These are phyloP conservation scores for Phytophthora fragariae DNA, from an alignment of 352 stramenopile species.

Conservation along the genomic window DNA sequence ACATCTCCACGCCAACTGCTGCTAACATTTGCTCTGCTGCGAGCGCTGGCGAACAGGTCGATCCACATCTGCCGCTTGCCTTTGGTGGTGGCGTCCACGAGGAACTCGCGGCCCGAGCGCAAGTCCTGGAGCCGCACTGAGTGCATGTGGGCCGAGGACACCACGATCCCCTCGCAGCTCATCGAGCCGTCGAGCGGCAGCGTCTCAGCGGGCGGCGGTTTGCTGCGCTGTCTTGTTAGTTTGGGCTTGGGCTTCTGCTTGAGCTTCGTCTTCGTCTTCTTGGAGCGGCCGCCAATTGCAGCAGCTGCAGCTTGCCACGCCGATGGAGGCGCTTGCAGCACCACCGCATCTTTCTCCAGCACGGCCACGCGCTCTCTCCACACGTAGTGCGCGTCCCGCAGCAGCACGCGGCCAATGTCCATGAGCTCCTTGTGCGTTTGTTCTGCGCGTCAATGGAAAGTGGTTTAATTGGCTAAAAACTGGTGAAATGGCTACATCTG, in stretches of 20 bases:
- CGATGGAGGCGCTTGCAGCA: conserved; percentile 36
- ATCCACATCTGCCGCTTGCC: conserved; percentile 70
- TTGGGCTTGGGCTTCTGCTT: conserved; percentile 31
- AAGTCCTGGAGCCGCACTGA: conserved; percentile 59
- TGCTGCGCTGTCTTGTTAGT: conserved; percentile 22
- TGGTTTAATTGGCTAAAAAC: conserved; percentile 25
- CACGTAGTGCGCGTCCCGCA: conserved; percentile 62
- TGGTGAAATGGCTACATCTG: conserved; percentile 11
- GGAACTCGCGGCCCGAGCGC: conserved; percentile 48
- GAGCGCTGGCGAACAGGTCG: conserved; percentile 48
- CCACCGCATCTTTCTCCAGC: conserved; percentile 48
- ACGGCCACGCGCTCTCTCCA: conserved; percentile 47
- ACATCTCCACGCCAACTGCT: conserved; percentile 26
- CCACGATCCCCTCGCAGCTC: conserved; percentile 61
- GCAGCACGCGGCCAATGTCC: conserved; percentile 57
- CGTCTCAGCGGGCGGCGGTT: conserved; percentile 27
- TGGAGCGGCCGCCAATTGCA: conserved; percentile 9
- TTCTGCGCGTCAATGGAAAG: not conserved
- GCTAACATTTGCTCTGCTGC: conserved; percentile 31
- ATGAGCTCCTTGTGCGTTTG: conserved; percentile 32
- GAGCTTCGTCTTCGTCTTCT: conserved; percentile 26
- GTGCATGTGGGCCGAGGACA: conserved; percentile 68
- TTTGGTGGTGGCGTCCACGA: conserved; percentile 51
- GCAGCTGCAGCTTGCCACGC: conserved; percentile 32
- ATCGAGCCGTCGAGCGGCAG: conserved; percentile 53